Conservation (phyloP, 1,284 basidiomycete genomes). For the Tilletia walkeri region DNA sequence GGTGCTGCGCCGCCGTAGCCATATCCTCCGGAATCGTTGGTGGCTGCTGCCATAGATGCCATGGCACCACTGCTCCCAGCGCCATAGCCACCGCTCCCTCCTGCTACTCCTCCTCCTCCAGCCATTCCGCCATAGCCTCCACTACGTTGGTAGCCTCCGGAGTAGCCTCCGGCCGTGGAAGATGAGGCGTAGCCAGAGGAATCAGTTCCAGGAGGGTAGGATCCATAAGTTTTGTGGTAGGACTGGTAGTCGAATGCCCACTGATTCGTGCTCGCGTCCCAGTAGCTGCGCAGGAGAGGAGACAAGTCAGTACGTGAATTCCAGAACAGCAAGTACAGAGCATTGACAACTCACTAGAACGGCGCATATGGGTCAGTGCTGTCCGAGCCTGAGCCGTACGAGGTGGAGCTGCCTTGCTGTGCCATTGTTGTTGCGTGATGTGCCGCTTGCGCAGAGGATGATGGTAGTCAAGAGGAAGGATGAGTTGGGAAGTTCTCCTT, state of each 20-base stretch:
- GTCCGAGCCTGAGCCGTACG: neutral
- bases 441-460: conserved; percentile 11
- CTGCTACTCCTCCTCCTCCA: neutral
- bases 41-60: neutral
- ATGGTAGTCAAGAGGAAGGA: neutral
- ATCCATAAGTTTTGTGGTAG: conserved; percentile 45
- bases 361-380: conserved; percentile 47
- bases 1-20: conserved; percentile 3
- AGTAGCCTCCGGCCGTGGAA: conserved; percentile 24
- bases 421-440: conserved; percentile 1
- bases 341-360: conserved; percentile 41
- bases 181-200: conserved; percentile 24
- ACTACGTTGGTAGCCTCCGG: neutral
- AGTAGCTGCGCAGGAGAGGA: conserved; percentile 32
- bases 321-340: neutral
- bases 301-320: neutral
- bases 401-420: neutral
- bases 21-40: conserved; percentile 23
- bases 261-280: conserved; percentile 44
- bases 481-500: conserved; percentile 8
- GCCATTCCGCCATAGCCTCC: neutral
- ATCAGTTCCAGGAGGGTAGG: conserved; percentile 9
- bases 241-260: conserved; percentile 54
- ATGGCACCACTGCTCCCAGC: neutral
- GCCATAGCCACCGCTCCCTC: conserved; percentile 10